Conservation (phyloP, 2,329 filamentous ascomycete species). For the Alternaria dauci region DNA sequence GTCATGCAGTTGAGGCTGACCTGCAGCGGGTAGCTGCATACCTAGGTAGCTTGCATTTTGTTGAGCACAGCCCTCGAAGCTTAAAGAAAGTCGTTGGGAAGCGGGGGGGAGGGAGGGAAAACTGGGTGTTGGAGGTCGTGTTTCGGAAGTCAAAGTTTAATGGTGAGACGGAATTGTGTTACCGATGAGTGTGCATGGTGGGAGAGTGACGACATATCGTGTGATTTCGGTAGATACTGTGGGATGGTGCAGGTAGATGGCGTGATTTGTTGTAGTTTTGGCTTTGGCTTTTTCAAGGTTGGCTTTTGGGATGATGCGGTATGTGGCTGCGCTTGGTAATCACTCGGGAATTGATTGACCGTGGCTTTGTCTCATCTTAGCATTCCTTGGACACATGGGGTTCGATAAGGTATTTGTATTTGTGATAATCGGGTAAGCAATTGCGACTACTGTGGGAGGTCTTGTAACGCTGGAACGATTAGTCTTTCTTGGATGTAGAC, state of each 20-base stretch:
- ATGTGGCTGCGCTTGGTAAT: background rate
- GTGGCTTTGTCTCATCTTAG: background rate
- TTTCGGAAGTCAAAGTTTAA: background rate
- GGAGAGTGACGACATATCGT: background rate
- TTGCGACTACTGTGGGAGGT: background rate
- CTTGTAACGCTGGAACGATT: background rate
- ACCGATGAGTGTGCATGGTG: background rate
- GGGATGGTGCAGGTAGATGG: background rate
- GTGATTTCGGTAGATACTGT: background rate
- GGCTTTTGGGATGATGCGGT: background rate
- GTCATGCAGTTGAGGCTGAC: constrained; percentile 9
- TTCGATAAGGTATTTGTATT: background rate
- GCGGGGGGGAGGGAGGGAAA: background rate
- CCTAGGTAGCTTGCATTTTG: background rate
- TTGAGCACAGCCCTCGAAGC: background rate
- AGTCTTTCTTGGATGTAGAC: background rate
- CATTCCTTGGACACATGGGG: background rate
- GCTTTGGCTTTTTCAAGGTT: too few species aligned
- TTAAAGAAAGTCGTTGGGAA: background rate
- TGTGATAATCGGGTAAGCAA: background rate
- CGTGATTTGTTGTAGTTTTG: background rate
- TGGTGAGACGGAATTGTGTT: background rate
- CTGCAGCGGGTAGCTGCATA: constrained; percentile 18
- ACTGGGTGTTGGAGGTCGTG: background rate
- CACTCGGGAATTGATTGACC: background rate